Conservation (phyloP, 1,139 yeast genomes). For the Spathaspora jeffriesii region DNA sequence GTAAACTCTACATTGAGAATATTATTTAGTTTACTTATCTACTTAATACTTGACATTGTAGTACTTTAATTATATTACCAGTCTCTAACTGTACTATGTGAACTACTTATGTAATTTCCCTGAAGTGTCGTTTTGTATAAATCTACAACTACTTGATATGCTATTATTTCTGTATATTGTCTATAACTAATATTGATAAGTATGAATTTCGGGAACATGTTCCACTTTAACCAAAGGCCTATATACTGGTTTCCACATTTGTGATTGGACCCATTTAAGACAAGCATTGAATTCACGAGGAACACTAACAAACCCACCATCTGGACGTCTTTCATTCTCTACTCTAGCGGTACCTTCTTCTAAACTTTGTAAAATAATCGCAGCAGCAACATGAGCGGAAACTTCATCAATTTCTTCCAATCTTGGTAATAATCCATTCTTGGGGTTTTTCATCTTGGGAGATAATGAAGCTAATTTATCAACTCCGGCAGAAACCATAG, state of each 20-base stretch:
- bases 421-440: conserved; percentile 87
- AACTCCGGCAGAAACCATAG: conserved; percentile 95
- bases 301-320: conserved; percentile 63
- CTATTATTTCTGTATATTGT: not conserved
- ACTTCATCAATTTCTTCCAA: conserved; percentile 85
- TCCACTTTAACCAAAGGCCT: conserved; percentile 83
- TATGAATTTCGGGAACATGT: conserved; percentile 70
- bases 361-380: conserved; percentile 84
- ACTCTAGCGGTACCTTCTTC: conserved; percentile 85
- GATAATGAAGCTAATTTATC: conserved; percentile 84
- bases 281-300: conserved; percentile 83
- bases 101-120: too few relatives aligned
- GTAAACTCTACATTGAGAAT: too few relatives aligned
- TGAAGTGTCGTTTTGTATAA: too few relatives aligned
- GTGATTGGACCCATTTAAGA: conserved; percentile 85
- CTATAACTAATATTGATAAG: conserved; percentile 55
- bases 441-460: conserved; percentile 74
- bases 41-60: too few relatives aligned
- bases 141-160: too few relatives aligned
- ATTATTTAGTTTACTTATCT: too few relatives aligned
- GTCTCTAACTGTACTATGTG: too few relatives aligned
- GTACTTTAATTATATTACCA: too few relatives aligned
- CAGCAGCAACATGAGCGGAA: conserved; percentile 89
- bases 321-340: conserved; percentile 62
- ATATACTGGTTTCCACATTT: conserved; percentile 96